Percentiles rank a stretch among this genome's conserved stretches.
Conservation (phyloP, 129 eudicot species). For the Helianthus annuus region DNA sequence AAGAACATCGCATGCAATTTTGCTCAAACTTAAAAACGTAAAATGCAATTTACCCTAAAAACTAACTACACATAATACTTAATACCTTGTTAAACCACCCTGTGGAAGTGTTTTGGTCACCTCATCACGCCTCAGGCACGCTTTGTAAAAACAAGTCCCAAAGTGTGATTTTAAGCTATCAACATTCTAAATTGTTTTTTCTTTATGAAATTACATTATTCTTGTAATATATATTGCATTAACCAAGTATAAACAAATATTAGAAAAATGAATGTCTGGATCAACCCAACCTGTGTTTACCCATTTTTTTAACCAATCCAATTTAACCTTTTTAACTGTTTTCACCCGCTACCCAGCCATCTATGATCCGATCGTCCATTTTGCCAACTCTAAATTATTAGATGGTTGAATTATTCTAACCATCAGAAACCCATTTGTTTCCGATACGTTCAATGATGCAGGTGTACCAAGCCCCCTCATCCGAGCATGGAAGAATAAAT, state of each 20-base stretch:
- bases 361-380: background rate
- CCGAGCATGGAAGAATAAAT: slow-evolving; percentile 5
- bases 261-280: background rate
- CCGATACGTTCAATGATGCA: slow-evolving; percentile 13
- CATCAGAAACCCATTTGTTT: slow-evolving; percentile 41
- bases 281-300: background rate
- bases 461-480: slow-evolving; percentile 36
- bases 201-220: too few species aligned
- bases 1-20: too few species aligned
- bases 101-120: too few species aligned
- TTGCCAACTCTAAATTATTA: background rate
- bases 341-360: background rate
- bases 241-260: background rate
- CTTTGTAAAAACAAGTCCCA: too few species aligned
- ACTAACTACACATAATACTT: too few species aligned
- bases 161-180: too few species aligned
- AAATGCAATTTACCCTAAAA: too few species aligned
- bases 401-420: slow-evolving; percentile 13
- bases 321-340: background rate
- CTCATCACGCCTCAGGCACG: too few species aligned
- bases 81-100: too few species aligned
- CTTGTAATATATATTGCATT: background rate
- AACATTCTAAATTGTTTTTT: too few species aligned
- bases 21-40: too few species aligned
- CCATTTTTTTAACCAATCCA: background rate